Percentiles rank a stretch among this genome's conserved stretches.
phyloP scores from a whole-genome alignment of 441 rosid genomes.

The Mallotus repandus region DNA sequence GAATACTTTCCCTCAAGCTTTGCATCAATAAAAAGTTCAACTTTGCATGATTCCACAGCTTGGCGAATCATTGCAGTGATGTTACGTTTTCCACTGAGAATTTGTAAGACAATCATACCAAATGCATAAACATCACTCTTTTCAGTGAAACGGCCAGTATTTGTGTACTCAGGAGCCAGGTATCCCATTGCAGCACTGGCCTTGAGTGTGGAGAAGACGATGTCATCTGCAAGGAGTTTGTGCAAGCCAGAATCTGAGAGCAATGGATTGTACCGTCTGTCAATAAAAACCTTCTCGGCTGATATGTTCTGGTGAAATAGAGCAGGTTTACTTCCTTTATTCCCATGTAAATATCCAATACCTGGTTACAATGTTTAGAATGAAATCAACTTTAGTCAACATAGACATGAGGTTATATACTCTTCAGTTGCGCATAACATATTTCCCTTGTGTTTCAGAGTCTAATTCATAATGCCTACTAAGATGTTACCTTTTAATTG shows the following conservation, averaged over 20 bases:
- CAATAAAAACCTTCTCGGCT: conserved; percentile 72
- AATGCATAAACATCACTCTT: conserved; percentile 87
- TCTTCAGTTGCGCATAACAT: neutral
- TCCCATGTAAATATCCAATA: conserved; percentile 64
- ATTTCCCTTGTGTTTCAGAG: neutral
- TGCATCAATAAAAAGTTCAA: conserved; percentile 58
- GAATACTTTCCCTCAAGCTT: conserved; percentile 61
- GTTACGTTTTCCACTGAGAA: conserved; percentile 71
- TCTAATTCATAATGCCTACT: too few species aligned
- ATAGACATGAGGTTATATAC: neutral
- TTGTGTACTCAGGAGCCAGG: conserved; percentile 88
- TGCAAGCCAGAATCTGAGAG: conserved; percentile 81
- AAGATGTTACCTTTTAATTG: neutral
- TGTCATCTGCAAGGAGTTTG: conserved; percentile 89
- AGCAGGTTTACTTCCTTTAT: conserved; percentile 53
- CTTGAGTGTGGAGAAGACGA: conserved; percentile 81
- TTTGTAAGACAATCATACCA: conserved; percentile 70
- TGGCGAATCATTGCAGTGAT: conserved; percentile 43
- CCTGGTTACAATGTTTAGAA: conserved; percentile 43
- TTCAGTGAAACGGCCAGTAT: conserved; percentile 89
- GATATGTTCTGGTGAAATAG: conserved; percentile 85
- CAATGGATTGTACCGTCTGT: conserved; percentile 56
- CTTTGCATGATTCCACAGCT: conserved; percentile 49
- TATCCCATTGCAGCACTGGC: conserved; percentile 98
- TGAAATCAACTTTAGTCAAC: conserved; percentile 6